Conservation (phyloP, 176 grass and related monocot genomes). For the Oryza glaberrima region DNA sequence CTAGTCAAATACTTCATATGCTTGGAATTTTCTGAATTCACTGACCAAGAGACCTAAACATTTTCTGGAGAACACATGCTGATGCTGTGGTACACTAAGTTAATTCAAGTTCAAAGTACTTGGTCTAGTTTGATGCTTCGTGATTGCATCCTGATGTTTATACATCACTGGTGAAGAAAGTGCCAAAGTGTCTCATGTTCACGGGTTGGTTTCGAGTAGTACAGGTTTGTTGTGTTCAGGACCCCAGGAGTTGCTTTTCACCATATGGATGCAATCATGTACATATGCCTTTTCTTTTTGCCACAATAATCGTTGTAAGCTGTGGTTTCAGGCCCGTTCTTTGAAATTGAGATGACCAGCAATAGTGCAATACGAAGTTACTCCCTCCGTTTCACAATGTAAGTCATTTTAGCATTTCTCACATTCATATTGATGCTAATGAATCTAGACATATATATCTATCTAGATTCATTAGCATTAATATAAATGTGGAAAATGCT, state of each 20-base stretch:
- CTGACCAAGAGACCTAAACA: not conserved
- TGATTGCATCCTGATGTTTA: not conserved
- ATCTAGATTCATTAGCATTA: too few species aligned
- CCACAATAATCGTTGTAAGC: not conserved
- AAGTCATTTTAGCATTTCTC: too few species aligned
- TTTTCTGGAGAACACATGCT: not conserved
- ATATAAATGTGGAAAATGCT: too few species aligned
- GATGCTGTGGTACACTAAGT: not conserved
- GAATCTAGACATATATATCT: too few species aligned
- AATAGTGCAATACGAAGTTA: not conserved
- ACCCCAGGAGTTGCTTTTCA: not conserved
- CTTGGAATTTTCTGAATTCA: not conserved
- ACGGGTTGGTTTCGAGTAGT: not conserved
- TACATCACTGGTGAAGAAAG: not conserved
- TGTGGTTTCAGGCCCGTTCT: not conserved
- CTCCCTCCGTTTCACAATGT: not conserved
- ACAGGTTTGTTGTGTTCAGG: not conserved
- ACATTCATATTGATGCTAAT: too few species aligned
- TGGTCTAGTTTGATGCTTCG: not conserved
- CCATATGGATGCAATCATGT: not conserved
- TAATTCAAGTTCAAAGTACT: not conserved
- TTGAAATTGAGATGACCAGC: too few species aligned
- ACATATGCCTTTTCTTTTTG: not conserved
- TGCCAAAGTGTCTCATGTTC: not conserved
- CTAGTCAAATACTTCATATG: not conserved